These are phyloP conservation scores for Isoetes engelmannii DNA, from an alignment of 83 land plant genomes.

Conservation along the genomic window DNA sequence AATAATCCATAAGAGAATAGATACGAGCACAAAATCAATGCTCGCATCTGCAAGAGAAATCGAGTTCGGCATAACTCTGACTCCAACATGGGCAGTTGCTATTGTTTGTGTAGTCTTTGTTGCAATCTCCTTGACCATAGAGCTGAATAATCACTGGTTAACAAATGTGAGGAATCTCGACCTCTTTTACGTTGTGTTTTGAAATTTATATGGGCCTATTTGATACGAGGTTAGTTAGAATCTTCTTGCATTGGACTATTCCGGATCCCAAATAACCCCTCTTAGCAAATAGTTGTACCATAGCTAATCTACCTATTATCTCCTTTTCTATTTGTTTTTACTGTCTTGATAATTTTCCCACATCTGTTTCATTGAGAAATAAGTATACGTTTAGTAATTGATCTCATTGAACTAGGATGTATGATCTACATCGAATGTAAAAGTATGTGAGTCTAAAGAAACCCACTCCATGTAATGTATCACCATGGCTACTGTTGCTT, in stretches of 20 bases:
- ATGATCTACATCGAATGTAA: too few species aligned
- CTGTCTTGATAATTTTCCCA: neutral
- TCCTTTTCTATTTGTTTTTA: neutral
- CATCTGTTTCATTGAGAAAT: too few species aligned
- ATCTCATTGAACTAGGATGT: too few species aligned
- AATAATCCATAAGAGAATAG: too few species aligned
- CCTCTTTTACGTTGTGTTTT: neutral
- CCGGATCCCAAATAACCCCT: neutral
- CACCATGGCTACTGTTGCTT: too few species aligned
- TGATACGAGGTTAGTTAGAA: neutral
- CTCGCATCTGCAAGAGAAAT: constrained; percentile 12
- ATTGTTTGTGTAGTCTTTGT: constrained; percentile 54
- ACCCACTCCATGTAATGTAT: too few species aligned
- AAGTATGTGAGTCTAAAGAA: too few species aligned
- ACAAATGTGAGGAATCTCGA: constrained; percentile 31
- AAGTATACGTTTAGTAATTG: too few species aligned
- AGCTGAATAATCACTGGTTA: constrained; percentile 58
- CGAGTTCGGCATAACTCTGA: constrained; percentile 47
- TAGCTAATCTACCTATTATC: neutral
- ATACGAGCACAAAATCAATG: too few species aligned
- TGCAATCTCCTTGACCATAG: constrained; percentile 50
- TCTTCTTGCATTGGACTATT: neutral
- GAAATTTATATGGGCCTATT: neutral
- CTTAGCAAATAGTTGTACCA: too few species aligned
- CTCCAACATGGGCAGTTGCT: constrained; percentile 79